phyloP scores from a whole-genome alignment of 78 protist genomes.

The Monocercomonoides exilis region DNA sequence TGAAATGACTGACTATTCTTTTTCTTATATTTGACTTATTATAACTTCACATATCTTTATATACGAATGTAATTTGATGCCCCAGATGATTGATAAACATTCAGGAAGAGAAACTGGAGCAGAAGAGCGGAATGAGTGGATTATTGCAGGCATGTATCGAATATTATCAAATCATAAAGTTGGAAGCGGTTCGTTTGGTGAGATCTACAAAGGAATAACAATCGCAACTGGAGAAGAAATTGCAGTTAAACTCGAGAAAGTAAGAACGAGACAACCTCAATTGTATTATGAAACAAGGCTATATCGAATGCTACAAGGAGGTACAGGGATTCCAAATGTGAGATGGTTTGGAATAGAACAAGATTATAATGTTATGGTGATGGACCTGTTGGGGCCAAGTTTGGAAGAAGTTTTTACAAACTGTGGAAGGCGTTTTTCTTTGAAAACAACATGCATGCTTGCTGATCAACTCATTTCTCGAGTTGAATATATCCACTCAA shows the following conservation, averaged over 20 bases:
- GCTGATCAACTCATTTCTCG: slow-evolving; percentile 81
- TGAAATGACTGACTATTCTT: too few species aligned
- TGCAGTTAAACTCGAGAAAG: slow-evolving; percentile 25
- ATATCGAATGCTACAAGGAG: slow-evolving; percentile 23
- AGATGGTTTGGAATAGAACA: slow-evolving; percentile 93
- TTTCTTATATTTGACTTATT: too few species aligned
- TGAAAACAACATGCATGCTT: slow-evolving; percentile 78
- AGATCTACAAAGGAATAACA: not conserved
- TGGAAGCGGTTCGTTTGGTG: slow-evolving; percentile 30
- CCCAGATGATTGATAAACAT: too few species aligned
- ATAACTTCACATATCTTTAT: too few species aligned
- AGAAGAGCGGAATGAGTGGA: not conserved
- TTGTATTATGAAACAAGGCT: slow-evolving; percentile 30
- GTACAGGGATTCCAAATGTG: slow-evolving; percentile 82
- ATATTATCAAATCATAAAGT: not conserved
- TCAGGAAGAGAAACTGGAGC: too few species aligned
- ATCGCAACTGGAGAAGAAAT: not conserved
- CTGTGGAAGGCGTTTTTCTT: slow-evolving; percentile 69
- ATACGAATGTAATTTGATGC: too few species aligned
- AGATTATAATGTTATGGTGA: slow-evolving; percentile 69
- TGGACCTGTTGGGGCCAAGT: slow-evolving; percentile 93
- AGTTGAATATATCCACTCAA: slow-evolving; percentile 47
- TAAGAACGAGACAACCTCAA: slow-evolving; percentile 25
- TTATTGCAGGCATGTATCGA: not conserved
- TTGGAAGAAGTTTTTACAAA: slow-evolving; percentile 87